phyloP scores from a whole-genome alignment of 164 flowering plant species.

The Macadamia integrifolia region DNA sequence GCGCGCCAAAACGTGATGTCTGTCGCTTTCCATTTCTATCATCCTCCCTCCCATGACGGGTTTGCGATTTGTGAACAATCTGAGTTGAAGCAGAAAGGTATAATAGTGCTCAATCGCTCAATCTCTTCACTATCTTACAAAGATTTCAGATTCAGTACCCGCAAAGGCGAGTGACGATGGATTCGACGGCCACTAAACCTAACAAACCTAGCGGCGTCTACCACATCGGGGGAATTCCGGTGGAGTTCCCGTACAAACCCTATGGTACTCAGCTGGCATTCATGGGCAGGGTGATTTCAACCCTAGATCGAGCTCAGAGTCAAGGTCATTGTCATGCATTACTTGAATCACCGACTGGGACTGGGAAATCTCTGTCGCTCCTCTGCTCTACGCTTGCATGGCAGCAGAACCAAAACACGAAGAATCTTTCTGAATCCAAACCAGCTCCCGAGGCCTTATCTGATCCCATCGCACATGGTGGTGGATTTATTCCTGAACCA shows the following conservation, averaged over 20 bases:
- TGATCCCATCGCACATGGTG: constrained; percentile 68
- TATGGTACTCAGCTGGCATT: constrained; percentile 91
- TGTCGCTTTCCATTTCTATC: too few relatives aligned
- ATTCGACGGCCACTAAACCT: too few relatives aligned
- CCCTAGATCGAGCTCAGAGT: constrained; percentile 75
- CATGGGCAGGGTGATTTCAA: constrained; percentile 86
- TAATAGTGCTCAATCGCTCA: too few relatives aligned
- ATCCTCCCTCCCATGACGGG: too few relatives aligned
- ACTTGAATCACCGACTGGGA: constrained; percentile 97
- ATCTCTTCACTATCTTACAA: too few relatives aligned
- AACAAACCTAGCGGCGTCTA: constrained; percentile 16
- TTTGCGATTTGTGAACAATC: too few relatives aligned
- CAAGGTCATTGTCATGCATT: constrained; percentile 88
- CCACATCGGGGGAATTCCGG: constrained; percentile 74
- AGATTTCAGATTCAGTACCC: too few relatives aligned
- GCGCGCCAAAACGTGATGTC: too few relatives aligned
- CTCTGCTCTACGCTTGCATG: constrained; percentile 94
- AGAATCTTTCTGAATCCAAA: constrained; percentile 34
- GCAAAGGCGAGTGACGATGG: constrained; percentile 17
- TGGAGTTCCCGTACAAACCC: constrained; percentile 88
- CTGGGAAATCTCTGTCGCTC: constrained; percentile 91
- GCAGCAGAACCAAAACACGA: constrained; percentile 53
- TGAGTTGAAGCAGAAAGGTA: too few relatives aligned
- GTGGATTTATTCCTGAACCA: constrained; percentile 78
- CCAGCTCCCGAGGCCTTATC: constrained; percentile 46